These are phyloP conservation scores for Pichia sp. DNA, from an alignment of 1,139 yeast genomes.

Conservation along the genomic window DNA sequence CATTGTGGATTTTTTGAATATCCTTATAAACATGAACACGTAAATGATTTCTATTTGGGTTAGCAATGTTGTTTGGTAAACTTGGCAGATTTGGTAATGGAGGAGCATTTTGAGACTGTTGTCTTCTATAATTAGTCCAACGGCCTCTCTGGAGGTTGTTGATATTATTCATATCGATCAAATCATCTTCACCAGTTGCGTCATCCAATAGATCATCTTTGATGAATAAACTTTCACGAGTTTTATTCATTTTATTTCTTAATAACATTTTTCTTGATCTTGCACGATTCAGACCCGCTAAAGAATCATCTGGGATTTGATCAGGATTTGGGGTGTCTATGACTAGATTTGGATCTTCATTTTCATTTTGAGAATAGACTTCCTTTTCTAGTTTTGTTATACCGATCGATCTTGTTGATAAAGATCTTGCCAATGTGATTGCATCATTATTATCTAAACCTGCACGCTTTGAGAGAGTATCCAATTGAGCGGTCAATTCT, in stretches of 20 bases:
- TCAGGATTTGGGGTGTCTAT: background rate
- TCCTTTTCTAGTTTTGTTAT: conserved; percentile 51
- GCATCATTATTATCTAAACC: conserved; percentile 77
- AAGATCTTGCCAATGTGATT: conserved; percentile 68
- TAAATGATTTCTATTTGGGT: background rate
- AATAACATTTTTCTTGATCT: conserved; percentile 10
- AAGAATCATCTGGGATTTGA: background rate
- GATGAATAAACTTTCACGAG: conserved; percentile 18
- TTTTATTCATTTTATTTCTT: conserved; percentile 12
- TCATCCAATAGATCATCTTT: conserved; percentile 11
- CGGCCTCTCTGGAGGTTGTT: conserved; percentile 4
- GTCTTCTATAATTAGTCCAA: conserved; percentile 17
- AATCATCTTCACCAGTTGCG: background rate
- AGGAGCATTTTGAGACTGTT: conserved; percentile 1
- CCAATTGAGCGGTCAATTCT: conserved; percentile 66
- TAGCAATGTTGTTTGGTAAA: background rate
- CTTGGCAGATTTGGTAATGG: background rate
- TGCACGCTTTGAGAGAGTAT: conserved; percentile 63
- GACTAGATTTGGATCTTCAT: background rate
- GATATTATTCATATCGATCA: conserved; percentile 5
- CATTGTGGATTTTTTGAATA: conserved; percentile 19
- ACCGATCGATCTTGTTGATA: conserved; percentile 60
- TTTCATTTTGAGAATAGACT: conserved; percentile 24
- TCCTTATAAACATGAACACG: conserved; percentile 20
- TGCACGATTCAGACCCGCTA: conserved; percentile 1